A percentile compares a stretch with the other conserved stretches of the same genome.
These are phyloP conservation scores for Arthrobotrys sinensis DNA, from an alignment of 2,329 filamentous ascomycete species.

Conservation along the genomic window DNA sequence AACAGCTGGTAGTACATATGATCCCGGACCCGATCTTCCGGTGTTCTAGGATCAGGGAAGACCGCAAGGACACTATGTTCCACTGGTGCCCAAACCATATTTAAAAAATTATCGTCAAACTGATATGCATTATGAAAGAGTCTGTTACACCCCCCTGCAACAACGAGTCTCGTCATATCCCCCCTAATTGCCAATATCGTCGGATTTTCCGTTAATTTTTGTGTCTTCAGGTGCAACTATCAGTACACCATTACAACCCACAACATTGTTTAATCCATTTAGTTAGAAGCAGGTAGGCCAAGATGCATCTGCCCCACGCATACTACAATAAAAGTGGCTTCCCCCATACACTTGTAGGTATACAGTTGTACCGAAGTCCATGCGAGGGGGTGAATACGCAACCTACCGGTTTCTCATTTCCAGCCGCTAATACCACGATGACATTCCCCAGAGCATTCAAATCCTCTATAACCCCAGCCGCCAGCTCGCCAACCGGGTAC, in stretches of 20 bases:
- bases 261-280: too few relatives aligned
- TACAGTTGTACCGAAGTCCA: too few relatives aligned
- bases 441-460: conserved; percentile 7
- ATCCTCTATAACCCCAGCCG: too few relatives aligned
- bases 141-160: not conserved
- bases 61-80: not conserved
- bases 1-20: not conserved
- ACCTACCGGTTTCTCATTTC: too few relatives aligned
- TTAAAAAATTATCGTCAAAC: not conserved
- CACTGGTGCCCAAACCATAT: not conserved
- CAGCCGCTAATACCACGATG: not conserved
- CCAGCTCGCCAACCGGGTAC: not conserved
- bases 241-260: too few relatives aligned
- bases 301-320: too few relatives aligned
- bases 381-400: too few relatives aligned
- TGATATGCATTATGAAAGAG: not conserved
- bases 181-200: not conserved
- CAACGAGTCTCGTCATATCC: not conserved
- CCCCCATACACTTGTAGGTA: too few relatives aligned
- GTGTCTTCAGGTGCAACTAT: too few relatives aligned
- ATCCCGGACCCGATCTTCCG: not conserved
- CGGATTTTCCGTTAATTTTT: not conserved
- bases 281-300: too few relatives aligned
- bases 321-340: too few relatives aligned
- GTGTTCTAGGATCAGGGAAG: not conserved